A percentile compares a stretch with the other conserved stretches of the same genome.
Conservation (phyloP, 1,284 basidiomycete species). For the Leccinum angustisporum region DNA sequence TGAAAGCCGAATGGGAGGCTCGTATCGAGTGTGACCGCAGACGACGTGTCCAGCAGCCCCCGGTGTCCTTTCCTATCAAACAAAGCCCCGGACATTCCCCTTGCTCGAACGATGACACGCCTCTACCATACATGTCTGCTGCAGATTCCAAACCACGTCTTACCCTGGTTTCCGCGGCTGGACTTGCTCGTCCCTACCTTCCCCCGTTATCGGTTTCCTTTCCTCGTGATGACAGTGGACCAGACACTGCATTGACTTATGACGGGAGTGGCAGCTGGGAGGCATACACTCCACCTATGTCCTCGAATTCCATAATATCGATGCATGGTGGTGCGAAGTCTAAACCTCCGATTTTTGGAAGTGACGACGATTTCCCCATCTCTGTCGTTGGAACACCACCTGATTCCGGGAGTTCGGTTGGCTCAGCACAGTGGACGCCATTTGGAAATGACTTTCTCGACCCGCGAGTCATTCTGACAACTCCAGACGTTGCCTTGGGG, state of each 20-base stretch:
- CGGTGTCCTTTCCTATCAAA: constrained; percentile 20
- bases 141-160: constrained; percentile 21
- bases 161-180: constrained; percentile 33
- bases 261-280: constrained; percentile 53
- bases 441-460: constrained; percentile 28
- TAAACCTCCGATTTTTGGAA: constrained; percentile 24
- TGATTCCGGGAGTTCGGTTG: constrained; percentile 14
- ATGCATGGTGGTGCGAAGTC: constrained; percentile 16
- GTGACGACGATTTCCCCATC: constrained; percentile 31
- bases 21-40: constrained; percentile 32
- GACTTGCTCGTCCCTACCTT: constrained; percentile 31
- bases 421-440: constrained; percentile 25
- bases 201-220: constrained; percentile 34
- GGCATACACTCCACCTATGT: constrained; percentile 57
- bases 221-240: constrained; percentile 42
- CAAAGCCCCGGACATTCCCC: constrained; percentile 33
- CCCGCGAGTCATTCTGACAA: constrained; percentile 27
- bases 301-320: constrained; percentile 42
- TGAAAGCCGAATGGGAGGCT: constrained; percentile 63
- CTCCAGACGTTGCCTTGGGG: constrained; percentile 21
- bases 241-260: constrained; percentile 46
- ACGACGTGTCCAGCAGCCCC: constrained; percentile 28
- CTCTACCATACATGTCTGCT: constrained; percentile 17
- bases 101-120: constrained; percentile 22
- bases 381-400: constrained; percentile 15